Percentiles rank a stretch among this genome's conserved stretches.
These are phyloP conservation scores for Pseudoscleropodium purum DNA, from an alignment of 225 moss, liverwort and hornwort genomes.

Conservation along the genomic window DNA sequence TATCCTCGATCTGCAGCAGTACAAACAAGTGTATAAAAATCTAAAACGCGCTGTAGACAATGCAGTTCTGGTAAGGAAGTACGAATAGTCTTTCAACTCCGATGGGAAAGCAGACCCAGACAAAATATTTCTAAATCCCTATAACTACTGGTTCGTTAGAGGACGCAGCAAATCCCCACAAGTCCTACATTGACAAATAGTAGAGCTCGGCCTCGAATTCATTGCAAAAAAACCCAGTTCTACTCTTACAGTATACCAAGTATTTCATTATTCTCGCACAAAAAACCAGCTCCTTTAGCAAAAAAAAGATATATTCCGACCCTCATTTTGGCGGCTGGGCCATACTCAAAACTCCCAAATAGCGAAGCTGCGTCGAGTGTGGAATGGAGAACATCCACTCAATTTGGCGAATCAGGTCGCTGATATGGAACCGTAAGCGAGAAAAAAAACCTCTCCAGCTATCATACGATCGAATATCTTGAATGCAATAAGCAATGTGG, in stretches of 20 bases:
- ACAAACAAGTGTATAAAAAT: neutral
- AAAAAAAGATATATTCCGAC: neutral
- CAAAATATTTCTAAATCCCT: neutral
- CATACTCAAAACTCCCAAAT: neutral
- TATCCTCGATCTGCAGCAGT: constrained; percentile 91
- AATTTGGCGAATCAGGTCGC: neutral
- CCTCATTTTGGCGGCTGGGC: neutral
- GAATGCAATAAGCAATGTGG: neutral
- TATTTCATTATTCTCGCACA: neutral
- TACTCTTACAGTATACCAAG: neutral
- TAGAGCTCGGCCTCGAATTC: neutral
- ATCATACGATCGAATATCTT: neutral
- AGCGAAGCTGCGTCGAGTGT: neutral
- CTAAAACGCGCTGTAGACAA: neutral
- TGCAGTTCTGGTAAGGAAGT: neutral
- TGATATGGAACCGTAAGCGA: neutral
- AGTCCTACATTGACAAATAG: neutral
- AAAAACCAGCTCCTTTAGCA: neutral
- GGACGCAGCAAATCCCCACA: neutral
- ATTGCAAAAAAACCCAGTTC: no score
- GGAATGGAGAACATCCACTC: neutral
- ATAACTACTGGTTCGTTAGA: neutral
- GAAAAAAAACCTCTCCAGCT: neutral
- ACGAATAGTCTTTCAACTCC: neutral
- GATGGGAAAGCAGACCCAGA: neutral